A percentile compares a stretch with the other conserved stretches of the same genome.
phyloP scores from a whole-genome alignment of 2,329 filamentous ascomycete genomes.

The Fusarium sp. region DNA sequence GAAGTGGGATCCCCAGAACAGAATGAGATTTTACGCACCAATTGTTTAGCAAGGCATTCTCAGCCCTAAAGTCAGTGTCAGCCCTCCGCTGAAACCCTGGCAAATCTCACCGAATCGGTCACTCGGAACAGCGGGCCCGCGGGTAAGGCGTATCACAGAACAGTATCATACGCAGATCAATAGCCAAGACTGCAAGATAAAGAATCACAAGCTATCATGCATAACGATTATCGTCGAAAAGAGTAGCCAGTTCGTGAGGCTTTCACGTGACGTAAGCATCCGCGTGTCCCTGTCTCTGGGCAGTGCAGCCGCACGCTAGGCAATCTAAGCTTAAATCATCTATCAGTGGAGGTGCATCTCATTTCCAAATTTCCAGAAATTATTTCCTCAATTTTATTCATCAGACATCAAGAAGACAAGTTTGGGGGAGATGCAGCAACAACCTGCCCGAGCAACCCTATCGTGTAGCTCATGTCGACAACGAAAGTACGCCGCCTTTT shows the following conservation, averaged over 20 bases:
- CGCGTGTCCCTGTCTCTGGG: background rate
- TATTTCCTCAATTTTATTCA: background rate
- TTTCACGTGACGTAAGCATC: constrained; percentile 19
- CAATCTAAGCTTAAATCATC: constrained; percentile 24
- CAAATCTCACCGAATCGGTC: background rate
- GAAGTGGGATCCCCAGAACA: constrained; percentile 57
- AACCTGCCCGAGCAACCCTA: constrained; percentile 10
- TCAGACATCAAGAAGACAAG: too few species aligned
- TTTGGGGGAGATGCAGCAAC: background rate
- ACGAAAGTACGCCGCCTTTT: constrained; percentile 2
- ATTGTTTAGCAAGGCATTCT: constrained; percentile 29
- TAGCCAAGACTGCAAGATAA: background rate
- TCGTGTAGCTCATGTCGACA: constrained; percentile 30
- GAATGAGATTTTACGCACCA: constrained; percentile 44
- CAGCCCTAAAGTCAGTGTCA: background rate
- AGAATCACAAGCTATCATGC: background rate
- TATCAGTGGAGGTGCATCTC: background rate
- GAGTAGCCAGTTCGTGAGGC: background rate
- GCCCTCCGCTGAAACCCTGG: background rate
- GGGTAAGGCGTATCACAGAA: background rate
- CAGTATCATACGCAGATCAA: background rate
- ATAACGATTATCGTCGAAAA: background rate
- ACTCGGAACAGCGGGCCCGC: background rate
- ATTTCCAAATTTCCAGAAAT: background rate
- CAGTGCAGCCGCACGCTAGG: background rate